phyloP scores from a whole-genome alignment of 2,329 filamentous ascomycete genomes.

The Fusarium caatingaense region DNA sequence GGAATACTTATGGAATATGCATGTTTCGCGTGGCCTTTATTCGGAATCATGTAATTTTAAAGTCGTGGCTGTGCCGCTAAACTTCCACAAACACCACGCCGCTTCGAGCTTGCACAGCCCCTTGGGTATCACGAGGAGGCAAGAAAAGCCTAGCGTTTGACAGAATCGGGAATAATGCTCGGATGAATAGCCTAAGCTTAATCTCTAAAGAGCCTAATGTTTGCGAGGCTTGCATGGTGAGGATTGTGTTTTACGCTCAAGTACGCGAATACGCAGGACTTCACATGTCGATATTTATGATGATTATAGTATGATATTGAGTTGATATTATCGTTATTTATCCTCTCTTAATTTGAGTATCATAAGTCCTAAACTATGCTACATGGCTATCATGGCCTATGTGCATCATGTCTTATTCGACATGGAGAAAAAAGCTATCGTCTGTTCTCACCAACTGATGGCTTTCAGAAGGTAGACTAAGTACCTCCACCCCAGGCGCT shows the following conservation, averaged over 20 bases:
- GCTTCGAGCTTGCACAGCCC: conserved; percentile 33
- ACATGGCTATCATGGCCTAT: background rate
- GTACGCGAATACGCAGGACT: background rate
- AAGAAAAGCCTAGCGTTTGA: background rate
- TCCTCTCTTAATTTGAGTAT: conserved; percentile 4
- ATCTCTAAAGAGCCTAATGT: background rate
- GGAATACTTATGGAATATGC: background rate
- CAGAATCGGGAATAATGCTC: background rate
- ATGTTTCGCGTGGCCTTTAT: conserved; percentile 8
- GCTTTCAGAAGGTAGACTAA: conserved; percentile 1
- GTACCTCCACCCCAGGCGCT: conserved; percentile 52
- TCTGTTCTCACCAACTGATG: conserved; percentile 19
- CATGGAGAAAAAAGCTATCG: background rate
- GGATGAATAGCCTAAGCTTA: background rate
- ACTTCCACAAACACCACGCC: conserved; percentile 26
- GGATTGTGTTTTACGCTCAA: background rate
- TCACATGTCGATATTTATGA: background rate
- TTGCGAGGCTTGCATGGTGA: background rate
- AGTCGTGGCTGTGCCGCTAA: conserved; percentile 33
- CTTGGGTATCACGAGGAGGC: conserved; percentile 3
- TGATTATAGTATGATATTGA: background rate
- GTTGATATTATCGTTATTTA: background rate
- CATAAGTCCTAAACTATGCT: background rate
- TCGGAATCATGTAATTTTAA: conserved; percentile 5
- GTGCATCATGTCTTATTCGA: background rate